These are phyloP conservation scores for Favolaschia claudopus DNA, from an alignment of 768 basidiomycete genomes.

Conservation along the genomic window DNA sequence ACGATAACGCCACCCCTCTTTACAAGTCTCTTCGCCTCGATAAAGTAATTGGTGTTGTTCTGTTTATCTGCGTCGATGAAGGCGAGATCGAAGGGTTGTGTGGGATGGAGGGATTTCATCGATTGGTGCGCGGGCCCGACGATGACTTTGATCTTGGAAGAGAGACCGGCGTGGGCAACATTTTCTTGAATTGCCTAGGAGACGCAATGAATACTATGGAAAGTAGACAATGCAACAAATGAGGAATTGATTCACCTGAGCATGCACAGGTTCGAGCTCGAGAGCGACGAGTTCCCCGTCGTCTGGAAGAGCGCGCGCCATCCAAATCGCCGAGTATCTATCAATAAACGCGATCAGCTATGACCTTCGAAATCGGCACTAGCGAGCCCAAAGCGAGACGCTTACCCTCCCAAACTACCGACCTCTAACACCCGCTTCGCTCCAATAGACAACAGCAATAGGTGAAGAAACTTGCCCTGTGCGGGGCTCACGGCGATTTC, in stretches of 20 bases:
- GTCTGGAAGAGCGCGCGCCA: neutral
- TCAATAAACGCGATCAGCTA: too few species aligned
- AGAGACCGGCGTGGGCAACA: neutral
- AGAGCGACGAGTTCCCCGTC: neutral
- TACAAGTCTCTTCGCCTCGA: conserved; percentile 51
- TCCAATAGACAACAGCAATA: too few species aligned
- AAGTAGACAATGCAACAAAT: too few species aligned
- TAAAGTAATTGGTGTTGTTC: conserved; percentile 48
- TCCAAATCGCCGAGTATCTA: too few species aligned
- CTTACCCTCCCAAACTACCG: too few species aligned
- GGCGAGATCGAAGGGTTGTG: conserved; percentile 53
- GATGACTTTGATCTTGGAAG: neutral
- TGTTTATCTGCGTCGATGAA: conserved; percentile 65
- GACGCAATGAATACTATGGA: too few species aligned
- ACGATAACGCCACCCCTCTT: conserved; percentile 54
- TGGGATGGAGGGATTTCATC: conserved; percentile 41
- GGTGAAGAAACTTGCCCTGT: too few species aligned
- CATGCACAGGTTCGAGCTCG: neutral
- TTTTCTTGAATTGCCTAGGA: neutral
- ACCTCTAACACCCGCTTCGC: too few species aligned
- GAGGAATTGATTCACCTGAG: neutral
- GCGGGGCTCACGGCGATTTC: too few species aligned
- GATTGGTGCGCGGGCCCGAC: conserved; percentile 45
- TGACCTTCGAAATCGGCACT: too few species aligned
- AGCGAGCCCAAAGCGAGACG: too few species aligned